These are phyloP conservation scores for Melastoma malabathricum DNA, from an alignment of 345 rosid genomes.

Conservation along the genomic window DNA sequence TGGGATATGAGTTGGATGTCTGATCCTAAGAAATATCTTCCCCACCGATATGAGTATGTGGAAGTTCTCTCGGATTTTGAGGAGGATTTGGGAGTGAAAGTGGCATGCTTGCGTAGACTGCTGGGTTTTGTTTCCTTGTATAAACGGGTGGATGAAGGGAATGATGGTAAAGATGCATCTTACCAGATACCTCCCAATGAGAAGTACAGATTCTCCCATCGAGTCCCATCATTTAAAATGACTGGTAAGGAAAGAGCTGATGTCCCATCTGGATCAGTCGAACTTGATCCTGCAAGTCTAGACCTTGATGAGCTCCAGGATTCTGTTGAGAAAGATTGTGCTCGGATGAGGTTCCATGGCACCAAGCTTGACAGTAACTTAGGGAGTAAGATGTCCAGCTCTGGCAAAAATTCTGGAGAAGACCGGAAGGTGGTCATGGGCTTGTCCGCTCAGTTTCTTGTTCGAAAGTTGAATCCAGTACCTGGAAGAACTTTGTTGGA, in stretches of 20 bases:
- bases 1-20: constrained; percentile 53
- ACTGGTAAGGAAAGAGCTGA: constrained; percentile 59
- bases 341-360: neutral
- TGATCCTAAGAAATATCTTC: constrained; percentile 29
- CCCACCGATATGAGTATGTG: constrained; percentile 50
- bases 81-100: constrained; percentile 38
- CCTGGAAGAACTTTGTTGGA: too few relatives aligned
- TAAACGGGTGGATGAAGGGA: constrained; percentile 22
- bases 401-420: too few relatives aligned
- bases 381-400: too few relatives aligned
- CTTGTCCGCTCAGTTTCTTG: too few relatives aligned
- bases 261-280: constrained; percentile 62
- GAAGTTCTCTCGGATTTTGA: constrained; percentile 44
- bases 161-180: constrained; percentile 5
- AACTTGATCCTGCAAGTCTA: constrained; percentile 57
- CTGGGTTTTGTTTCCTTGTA: constrained; percentile 70
- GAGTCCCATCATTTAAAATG: constrained; percentile 52
- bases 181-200: constrained; percentile 29
- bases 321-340: constrained; percentile 11
- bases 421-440: too few relatives aligned
- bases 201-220: constrained; percentile 65
- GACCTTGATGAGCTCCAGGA: constrained; percentile 9
- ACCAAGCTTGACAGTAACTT: too few relatives aligned
- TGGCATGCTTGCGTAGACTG: constrained; percentile 56
- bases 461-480: too few relatives aligned